phyloP scores from a whole-genome alignment of 2,329 filamentous ascomycete species.

The Phaeosphaeria sp. region DNA sequence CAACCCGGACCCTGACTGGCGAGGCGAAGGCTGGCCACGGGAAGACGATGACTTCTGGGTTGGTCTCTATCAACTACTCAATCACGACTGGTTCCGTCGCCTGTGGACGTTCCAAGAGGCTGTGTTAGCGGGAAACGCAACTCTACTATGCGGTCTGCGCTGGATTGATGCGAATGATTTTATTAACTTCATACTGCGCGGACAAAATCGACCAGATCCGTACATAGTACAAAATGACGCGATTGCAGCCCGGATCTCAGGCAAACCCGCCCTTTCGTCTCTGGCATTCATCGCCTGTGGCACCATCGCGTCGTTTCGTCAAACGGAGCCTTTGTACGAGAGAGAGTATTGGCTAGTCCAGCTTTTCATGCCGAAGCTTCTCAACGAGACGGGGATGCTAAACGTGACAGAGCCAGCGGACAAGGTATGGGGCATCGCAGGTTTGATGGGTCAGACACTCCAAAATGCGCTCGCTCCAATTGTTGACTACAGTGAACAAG shows the following conservation, averaged over 20 bases:
- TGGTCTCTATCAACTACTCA: not conserved
- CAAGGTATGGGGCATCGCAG: conserved; percentile 6
- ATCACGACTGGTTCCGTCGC: conserved; percentile 1
- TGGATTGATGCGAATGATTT: not conserved
- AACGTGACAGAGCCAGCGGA: conserved; percentile 1
- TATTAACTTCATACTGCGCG: not conserved
- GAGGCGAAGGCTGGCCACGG: not conserved
- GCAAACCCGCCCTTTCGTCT: not conserved
- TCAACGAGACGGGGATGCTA: not conserved
- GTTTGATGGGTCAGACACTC: not conserved
- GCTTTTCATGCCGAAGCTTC: not conserved
- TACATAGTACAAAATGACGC: not conserved
- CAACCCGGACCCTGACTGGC: not conserved
- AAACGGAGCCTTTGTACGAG: not conserved
- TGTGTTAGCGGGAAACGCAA: conserved; percentile 2
- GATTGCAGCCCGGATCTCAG: not conserved
- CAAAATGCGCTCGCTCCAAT: not conserved
- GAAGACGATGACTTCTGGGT: conserved; percentile 8
- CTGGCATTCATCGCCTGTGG: not conserved
- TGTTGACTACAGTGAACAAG: conserved; percentile 4
- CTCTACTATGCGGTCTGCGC: not conserved
- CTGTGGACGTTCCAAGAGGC: conserved; percentile 12
- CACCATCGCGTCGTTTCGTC: not conserved
- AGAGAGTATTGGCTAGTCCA: not conserved
- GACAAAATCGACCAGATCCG: not conserved